Evolutionary conservation across 306 rosid species (phyloP).

Genomic region (Benincasa hispida): DNA sequence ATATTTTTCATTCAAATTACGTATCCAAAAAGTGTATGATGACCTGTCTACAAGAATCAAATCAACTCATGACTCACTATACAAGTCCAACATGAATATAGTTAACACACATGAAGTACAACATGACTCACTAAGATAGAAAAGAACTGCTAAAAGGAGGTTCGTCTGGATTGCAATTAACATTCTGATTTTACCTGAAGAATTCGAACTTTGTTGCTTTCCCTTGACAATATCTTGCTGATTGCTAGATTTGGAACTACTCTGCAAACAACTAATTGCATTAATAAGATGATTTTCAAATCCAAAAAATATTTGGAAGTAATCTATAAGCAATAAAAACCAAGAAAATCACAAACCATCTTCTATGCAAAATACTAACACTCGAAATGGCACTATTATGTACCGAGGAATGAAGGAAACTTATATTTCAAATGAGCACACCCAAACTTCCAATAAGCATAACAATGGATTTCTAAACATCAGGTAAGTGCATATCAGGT

Average conservation of each 20-base stretch:
- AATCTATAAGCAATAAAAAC: neutral
- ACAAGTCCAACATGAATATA: neutral
- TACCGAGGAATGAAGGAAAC: neutral
- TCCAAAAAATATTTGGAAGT: neutral
- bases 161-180: neutral
- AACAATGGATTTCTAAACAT: neutral
- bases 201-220: slow-evolving; percentile 90
- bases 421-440: neutral
- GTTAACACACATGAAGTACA: neutral
- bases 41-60: neutral
- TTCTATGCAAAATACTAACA: neutral
- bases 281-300: neutral
- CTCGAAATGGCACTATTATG: neutral
- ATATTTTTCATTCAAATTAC: neutral
- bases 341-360: neutral
- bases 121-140: neutral
- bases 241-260: slow-evolving; percentile 94
- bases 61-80: neutral
- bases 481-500: neutral
- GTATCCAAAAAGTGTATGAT: neutral
- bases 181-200: slow-evolving; percentile 53
- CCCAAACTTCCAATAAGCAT: neutral
- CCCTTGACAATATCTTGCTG: slow-evolving; percentile 76
- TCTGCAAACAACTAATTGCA: slow-evolving; percentile 33
- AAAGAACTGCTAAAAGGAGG: neutral